Conservation (phyloP, 345 rosid genomes). For the Luvunga scandens region DNA sequence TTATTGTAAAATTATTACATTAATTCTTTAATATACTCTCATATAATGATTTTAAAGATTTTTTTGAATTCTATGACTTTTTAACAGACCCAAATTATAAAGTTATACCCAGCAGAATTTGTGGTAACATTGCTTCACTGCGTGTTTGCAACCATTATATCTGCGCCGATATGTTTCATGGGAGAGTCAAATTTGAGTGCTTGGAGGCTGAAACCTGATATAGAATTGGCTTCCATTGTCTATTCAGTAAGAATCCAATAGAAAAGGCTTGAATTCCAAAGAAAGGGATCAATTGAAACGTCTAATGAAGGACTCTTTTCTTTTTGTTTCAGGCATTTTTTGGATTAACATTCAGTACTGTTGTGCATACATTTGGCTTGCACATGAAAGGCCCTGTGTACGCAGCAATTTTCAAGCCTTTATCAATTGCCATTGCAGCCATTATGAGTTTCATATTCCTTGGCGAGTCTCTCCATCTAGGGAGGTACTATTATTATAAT, state of each 20-base stretch:
- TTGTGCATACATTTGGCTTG: conserved; percentile 23
- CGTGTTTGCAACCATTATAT: conserved; percentile 28
- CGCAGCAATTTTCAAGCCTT: conserved; percentile 30
- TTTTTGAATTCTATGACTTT: neutral
- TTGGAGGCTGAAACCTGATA: conserved; percentile 34
- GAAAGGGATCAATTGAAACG: neutral
- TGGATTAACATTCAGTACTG: conserved; percentile 12
- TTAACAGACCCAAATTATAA: conserved; percentile 39
- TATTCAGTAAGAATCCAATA: conserved; percentile 10
- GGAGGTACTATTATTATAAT: conserved; percentile 21
- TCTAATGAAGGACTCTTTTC: neutral
- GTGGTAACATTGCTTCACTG: conserved; percentile 25
- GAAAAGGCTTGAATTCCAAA: neutral
- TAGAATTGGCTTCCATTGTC: conserved; percentile 28
- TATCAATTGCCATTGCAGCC: conserved; percentile 32
- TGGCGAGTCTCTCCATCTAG: conserved; percentile 30
- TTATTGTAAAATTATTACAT: too few relatives aligned
- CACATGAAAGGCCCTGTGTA: conserved; percentile 29
- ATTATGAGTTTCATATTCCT: conserved; percentile 29
- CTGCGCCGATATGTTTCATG: conserved; percentile 34
- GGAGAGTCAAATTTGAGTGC: conserved; percentile 32
- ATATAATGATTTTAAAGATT: neutral
- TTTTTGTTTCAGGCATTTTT: conserved; percentile 16
- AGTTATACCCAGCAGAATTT: conserved; percentile 38
- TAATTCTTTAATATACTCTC: too few relatives aligned